These are phyloP conservation scores for Knoxdaviesia proteae DNA, from an alignment of 2,329 filamentous ascomycete genomes.

Conservation along the genomic window DNA sequence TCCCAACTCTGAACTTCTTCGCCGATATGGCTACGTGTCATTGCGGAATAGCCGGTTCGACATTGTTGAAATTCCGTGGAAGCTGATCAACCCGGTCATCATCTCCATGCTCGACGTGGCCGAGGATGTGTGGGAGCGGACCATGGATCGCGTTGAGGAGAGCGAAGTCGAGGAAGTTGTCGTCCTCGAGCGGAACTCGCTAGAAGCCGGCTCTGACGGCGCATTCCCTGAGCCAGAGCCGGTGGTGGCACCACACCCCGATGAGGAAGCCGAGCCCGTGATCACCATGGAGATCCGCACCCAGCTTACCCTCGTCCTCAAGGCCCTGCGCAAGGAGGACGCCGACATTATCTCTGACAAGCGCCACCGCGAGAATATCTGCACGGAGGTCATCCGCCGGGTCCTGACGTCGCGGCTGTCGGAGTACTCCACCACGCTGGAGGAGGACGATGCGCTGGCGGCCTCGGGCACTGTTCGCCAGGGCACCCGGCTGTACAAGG, in stretches of 20 bases:
- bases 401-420: slow-evolving; percentile 17
- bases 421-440: slow-evolving; percentile 20
- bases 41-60: slow-evolving; percentile 58
- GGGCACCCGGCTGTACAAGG: slow-evolving; percentile 28
- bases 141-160: slow-evolving; percentile 32
- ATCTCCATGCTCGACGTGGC: slow-evolving; percentile 17
- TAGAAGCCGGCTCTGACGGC: slow-evolving; percentile 29
- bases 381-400: slow-evolving; percentile 17
- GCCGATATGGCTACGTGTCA: slow-evolving; percentile 77
- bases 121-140: slow-evolving; percentile 17
- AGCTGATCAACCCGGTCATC: slow-evolving; percentile 28
- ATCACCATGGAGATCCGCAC: slow-evolving; percentile 23
- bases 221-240: slow-evolving; percentile 15
- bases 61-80: slow-evolving; percentile 57
- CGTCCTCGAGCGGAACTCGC: slow-evolving; percentile 37
- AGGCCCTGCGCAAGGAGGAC: slow-evolving; percentile 23
- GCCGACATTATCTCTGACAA: slow-evolving; percentile 24
- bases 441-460: slow-evolving; percentile 19
- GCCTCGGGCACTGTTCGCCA: slow-evolving; percentile 10
- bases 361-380: slow-evolving; percentile 24
- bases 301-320: slow-evolving; percentile 28
- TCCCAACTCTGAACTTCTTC: slow-evolving; percentile 60
- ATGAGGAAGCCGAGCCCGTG: too few species aligned
- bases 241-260: too few species aligned
- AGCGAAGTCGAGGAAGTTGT: slow-evolving; percentile 57